Base-by-base conservation (phyloP, 2,329 filamentous ascomycete species). In the Phialemonium atrogriseum region DNA sequence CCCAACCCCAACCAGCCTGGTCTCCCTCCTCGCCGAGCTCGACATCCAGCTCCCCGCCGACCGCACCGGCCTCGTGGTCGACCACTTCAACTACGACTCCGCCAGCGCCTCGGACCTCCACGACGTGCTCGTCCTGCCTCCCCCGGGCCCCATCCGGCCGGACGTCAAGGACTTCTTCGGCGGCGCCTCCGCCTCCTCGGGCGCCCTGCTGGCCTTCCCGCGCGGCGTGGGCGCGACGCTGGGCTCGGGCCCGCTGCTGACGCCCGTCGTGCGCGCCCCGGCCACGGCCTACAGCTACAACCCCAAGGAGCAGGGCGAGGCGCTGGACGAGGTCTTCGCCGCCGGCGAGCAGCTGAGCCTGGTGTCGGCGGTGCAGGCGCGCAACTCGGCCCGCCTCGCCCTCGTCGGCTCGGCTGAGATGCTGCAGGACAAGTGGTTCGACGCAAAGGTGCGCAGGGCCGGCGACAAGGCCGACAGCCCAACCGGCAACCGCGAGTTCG, bases 61-160 rank as follows among this genome's bases (percentile, higher is more conserved):
- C 59, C 84, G 88, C 50, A 85, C 81, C 34, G 79, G 84, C 35
- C 67, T 89, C 36, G 81, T 94, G 5, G 80, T 96, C 39, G 91
- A 96, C 60, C 91, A 98, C 67, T 95, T 96, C 76, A 83, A 85
- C 64, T 91, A 91, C 62, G 89, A 96, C 51, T 68, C 72, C 35
- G 46, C 73, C 19, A 85, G 81, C 24, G 81, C 89, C 5, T 52
- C 77, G 30, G 87, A 95, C 42, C 74, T 78, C 51, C 91, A 98
- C 60, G 86, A 96, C 59, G 84, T 94, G 18, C 68, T 98, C 26
- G 70, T 95, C 18, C 63, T 95, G 31, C 74, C 83, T 25, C 68
- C 75, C 21, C 84, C 87, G 4, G 62, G 65, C 37, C 61, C 72
- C 30, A 56, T 81, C 39, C 80, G 82, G 45, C 51, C 74, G 15